A percentile compares a stretch with the other conserved stretches of the same genome.
phyloP scores from a whole-genome alignment of 306 rosid genomes.

The Lotus japonicus region DNA sequence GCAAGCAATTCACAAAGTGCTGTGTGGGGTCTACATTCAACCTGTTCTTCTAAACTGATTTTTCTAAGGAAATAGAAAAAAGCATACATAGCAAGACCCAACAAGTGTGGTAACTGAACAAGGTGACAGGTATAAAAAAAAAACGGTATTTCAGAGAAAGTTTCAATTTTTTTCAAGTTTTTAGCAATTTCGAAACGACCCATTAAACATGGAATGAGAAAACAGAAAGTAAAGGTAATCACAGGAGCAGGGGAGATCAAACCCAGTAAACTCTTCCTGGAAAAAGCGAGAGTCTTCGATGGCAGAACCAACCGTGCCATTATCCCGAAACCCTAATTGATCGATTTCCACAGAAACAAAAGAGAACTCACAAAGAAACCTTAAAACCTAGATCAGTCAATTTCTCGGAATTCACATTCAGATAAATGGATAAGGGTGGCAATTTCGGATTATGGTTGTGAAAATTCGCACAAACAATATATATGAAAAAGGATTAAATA shows the following conservation, averaged over 20 bases:
- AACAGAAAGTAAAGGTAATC: conserved; percentile 7
- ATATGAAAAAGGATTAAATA: background rate
- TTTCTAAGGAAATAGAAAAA: no score
- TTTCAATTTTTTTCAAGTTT: background rate
- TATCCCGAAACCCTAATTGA: conserved; percentile 14
- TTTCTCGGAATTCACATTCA: background rate
- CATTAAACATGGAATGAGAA: background rate
- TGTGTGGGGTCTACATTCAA: background rate
- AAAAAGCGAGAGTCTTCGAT: conserved; percentile 28
- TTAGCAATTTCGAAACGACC: background rate
- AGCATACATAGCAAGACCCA: no score
- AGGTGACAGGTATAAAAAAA: no score
- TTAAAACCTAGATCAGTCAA: conserved; percentile 31
- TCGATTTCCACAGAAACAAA: conserved; percentile 4
- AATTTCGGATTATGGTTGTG: conserved; percentile 21
- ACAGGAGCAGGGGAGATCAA: conserved; percentile 33
- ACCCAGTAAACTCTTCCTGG: conserved; percentile 29
- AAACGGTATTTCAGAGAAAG: no score
- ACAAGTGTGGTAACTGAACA: background rate
- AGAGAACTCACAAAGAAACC: background rate
- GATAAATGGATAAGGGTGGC: conserved; percentile 23
- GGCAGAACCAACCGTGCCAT: conserved; percentile 41
- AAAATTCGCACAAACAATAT: conserved; percentile 10
- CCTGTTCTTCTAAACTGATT: background rate
- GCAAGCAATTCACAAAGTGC: background rate